Base-by-base conservation (phyloP, 2,329 filamentous ascomycete species). In the Pseudocercospora pini-densiflorae region DNA sequence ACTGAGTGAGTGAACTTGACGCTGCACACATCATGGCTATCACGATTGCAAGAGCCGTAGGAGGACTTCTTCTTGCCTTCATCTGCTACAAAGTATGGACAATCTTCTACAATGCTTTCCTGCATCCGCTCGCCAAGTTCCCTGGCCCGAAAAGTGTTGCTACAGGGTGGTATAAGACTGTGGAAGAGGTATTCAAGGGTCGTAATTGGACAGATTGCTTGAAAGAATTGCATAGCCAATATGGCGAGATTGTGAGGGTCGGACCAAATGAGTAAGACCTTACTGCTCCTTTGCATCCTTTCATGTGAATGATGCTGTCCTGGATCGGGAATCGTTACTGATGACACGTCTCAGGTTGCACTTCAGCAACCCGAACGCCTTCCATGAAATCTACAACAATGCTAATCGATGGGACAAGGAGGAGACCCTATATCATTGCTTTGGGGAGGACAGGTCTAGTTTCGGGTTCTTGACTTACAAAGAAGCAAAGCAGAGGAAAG, bases 351-450 rank as follows among this genome's bases (percentile, higher is more conserved):
- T 4, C 43, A 49, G 36, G 23, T 24, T 83, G 33, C 80, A 83
- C 66, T 83, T 83, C 72, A 77, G 76, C 9, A 74, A 78, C 19
- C 81, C 81, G 1, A 59, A 76, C 8, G 80, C 78, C 24, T 83
- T 82, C 68, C 73, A 80, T 66, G 79, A 80, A 43, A 82, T 83
- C 43, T 82, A 83, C 71, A 80, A 78, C 68, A 74, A 74, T 59
- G 76, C 73, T 47, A 79, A 79, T 54, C 74, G 76, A 16, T 82
- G 80, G 80, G 77, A 82, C 64, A 83, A 83, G 62, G 80, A 83
- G 49, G 68, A 68, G 0, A 64, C 47, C 0, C 71, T 82, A 1
- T 83, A 83, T 67, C 71, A 74, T 19, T 75, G 75, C 47, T 82
- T 84, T 66, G 77, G 78, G 62, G 76, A 79, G 61, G 77, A 82